phyloP scores from a whole-genome alignment of 2,329 filamentous ascomycete genomes.

The Cercospora berteroae region DNA sequence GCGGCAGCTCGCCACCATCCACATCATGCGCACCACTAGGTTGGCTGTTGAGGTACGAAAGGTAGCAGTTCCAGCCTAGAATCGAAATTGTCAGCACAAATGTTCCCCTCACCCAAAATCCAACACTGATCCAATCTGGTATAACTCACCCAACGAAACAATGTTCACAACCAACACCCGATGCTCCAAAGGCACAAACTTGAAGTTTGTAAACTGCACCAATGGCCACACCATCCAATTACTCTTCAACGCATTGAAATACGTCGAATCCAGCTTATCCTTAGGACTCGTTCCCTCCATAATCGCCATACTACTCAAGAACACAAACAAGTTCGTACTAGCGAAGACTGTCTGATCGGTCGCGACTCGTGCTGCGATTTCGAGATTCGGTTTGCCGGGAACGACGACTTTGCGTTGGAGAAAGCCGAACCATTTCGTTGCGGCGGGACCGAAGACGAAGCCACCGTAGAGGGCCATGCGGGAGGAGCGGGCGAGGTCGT shows the following conservation, averaged over 20 bases:
- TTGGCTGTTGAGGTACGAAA: conserved; percentile 55
- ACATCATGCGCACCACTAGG: conserved; percentile 21
- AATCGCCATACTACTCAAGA: conserved; percentile 76
- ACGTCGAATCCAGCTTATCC: conserved; percentile 71
- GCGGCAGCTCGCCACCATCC: conserved; percentile 20
- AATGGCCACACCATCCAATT: conserved; percentile 88
- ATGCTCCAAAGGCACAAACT: conserved; percentile 77
- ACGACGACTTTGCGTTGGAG: conserved; percentile 68
- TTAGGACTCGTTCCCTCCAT: conserved; percentile 50
- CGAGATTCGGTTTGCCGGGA: conserved; percentile 61
- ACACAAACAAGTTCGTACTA: conserved; percentile 75
- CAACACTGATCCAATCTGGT: background rate
- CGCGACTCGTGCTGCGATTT: conserved; percentile 74
- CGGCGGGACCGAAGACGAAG: conserved; percentile 79
- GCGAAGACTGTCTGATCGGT: conserved; percentile 82
- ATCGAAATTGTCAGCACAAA: background rate
- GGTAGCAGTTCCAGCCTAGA: conserved; percentile 59
- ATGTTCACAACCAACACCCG: conserved; percentile 84
- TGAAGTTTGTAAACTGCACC: conserved; percentile 85
- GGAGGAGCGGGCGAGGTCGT: conserved; percentile 67
- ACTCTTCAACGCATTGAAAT: conserved; percentile 68
- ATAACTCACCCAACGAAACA: conserved; percentile 63
- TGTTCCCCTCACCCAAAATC: conserved; percentile 7
- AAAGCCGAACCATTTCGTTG: conserved; percentile 81
- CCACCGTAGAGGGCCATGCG: conserved; percentile 81